Percentiles rank a stretch among this genome's conserved stretches.
Conservation (phyloP, 2,329 filamentous ascomycete species). For the Aureobasidium zeae region DNA sequence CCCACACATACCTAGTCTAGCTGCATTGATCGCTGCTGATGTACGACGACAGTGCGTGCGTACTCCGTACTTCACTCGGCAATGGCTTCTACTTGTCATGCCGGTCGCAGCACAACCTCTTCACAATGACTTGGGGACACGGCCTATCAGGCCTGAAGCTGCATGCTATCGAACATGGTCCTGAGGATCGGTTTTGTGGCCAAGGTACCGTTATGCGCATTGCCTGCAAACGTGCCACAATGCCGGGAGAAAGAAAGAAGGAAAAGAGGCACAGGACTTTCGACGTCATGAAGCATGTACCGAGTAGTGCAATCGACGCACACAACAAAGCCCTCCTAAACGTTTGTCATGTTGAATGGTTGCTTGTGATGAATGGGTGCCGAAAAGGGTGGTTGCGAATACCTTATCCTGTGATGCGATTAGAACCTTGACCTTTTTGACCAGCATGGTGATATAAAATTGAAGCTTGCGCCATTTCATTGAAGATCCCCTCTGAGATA, state of each 20-base stretch:
- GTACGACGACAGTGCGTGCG: constrained; percentile 14
- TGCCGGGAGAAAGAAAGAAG: too few species aligned
- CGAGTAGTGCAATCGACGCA: constrained; percentile 3
- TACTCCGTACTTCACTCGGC: not conserved
- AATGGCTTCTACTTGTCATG: constrained; percentile 3
- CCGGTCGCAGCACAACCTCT: constrained; percentile 4
- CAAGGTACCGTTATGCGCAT: constrained; percentile 5
- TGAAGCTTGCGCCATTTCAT: constrained; percentile 12
- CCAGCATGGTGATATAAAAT: constrained; percentile 4
- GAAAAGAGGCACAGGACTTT: constrained; percentile 6
- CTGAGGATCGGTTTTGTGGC: constrained; percentile 5
- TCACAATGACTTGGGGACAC: constrained; percentile 6
- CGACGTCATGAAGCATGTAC: constrained; percentile 14
- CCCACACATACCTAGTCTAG: too few species aligned
- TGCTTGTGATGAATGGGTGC: too few species aligned
- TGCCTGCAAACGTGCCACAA: constrained; percentile 8
- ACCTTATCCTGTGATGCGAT: constrained; percentile 9
- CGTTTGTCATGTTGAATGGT: not conserved
- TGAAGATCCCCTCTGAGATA: not conserved
- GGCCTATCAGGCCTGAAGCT: too few species aligned
- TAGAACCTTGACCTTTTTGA: constrained; percentile 11
- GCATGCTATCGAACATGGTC: not conserved
- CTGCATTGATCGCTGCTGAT: constrained; percentile 10
- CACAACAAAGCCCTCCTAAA: constrained; percentile 1
- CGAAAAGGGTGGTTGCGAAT: constrained; percentile 5